phyloP scores from a whole-genome alignment of 2,329 filamentous ascomycete species.

The Talaromyces islandicus region DNA sequence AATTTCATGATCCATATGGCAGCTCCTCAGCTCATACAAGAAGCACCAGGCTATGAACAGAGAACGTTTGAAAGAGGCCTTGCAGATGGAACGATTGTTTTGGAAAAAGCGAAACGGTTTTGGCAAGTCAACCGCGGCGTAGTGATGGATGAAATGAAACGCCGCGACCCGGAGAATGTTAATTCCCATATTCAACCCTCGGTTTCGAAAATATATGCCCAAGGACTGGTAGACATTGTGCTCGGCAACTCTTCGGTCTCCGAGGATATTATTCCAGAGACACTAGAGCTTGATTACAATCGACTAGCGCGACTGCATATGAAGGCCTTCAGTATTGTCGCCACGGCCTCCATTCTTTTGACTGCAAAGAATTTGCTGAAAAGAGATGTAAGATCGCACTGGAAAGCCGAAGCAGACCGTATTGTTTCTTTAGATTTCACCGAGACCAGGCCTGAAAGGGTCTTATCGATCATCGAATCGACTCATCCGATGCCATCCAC shows the following conservation, averaged over 20 bases:
- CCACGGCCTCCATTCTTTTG: slow-evolving; percentile 56
- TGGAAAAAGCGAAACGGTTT: slow-evolving; percentile 51
- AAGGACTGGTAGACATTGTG: slow-evolving; percentile 54
- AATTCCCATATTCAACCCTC: slow-evolving; percentile 30
- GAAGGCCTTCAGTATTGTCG: slow-evolving; percentile 52
- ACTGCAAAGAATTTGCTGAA: slow-evolving; percentile 62
- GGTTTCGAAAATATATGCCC: slow-evolving; percentile 48
- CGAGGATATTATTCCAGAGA: slow-evolving; percentile 53
- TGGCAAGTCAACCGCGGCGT: slow-evolving; percentile 41
- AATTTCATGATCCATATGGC: slow-evolving; percentile 60
- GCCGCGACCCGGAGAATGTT: slow-evolving; percentile 35
- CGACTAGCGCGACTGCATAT: slow-evolving; percentile 50
- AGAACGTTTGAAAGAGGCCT: slow-evolving; percentile 53
- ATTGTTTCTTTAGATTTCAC: slow-evolving; percentile 48
- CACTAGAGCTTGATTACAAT: slow-evolving; percentile 50
- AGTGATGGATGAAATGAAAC: slow-evolving; percentile 46
- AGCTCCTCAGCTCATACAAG: slow-evolving; percentile 55
- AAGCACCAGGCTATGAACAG: slow-evolving; percentile 57
- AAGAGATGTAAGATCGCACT: slow-evolving; percentile 57
- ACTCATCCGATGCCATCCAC: slow-evolving; percentile 44
- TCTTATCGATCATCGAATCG: slow-evolving; percentile 43
- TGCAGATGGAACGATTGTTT: slow-evolving; percentile 43
- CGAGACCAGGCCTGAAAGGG: slow-evolving; percentile 34
- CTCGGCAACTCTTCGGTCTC: slow-evolving; percentile 48
- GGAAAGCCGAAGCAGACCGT: slow-evolving; percentile 56